These are phyloP conservation scores for Lasiodiplodia theobromae DNA, from an alignment of 2,329 filamentous ascomycete species.

Conservation along the genomic window DNA sequence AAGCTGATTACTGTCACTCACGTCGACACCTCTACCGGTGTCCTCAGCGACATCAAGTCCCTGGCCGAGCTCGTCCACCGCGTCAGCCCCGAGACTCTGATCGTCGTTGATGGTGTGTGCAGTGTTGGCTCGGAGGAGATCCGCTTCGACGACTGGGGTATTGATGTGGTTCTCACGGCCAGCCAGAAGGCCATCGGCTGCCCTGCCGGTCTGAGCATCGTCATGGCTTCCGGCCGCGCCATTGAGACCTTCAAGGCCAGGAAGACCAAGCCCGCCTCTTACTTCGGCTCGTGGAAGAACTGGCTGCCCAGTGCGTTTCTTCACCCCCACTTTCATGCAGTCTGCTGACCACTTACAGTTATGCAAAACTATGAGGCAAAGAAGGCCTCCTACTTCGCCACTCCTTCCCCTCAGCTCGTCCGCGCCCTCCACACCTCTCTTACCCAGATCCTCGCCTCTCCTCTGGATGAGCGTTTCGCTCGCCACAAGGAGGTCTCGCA, in stretches of 20 bases:
- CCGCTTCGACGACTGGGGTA: slow-evolving; percentile 90
- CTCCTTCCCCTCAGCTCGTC: slow-evolving; percentile 91
- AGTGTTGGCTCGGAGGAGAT: slow-evolving; percentile 97
- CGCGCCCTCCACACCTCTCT: slow-evolving; percentile 91
- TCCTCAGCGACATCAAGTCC: slow-evolving; percentile 87
- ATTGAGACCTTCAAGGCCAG: slow-evolving; percentile 81
- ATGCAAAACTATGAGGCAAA: slow-evolving; percentile 99
- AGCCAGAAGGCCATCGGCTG: slow-evolving; percentile 97
- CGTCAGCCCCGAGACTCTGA: slow-evolving; percentile 87
- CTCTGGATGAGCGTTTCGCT: slow-evolving; percentile 82
- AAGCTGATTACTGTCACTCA: slow-evolving; percentile 95
- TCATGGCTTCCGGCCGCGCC: slow-evolving; percentile 90
- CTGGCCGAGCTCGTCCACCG: slow-evolving; percentile 82
- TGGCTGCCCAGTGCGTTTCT: slow-evolving; percentile 79
- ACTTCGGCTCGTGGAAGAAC: slow-evolving; percentile 97
- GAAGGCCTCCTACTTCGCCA: slow-evolving; percentile 98
- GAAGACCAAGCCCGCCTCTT: slow-evolving; percentile 82
- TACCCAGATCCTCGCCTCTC: slow-evolving; percentile 81
- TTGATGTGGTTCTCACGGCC: slow-evolving; percentile 92
- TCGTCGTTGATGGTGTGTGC: slow-evolving; percentile 96
- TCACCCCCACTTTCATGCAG: background rate
- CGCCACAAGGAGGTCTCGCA: slow-evolving; percentile 80
- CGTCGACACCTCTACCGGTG: slow-evolving; percentile 96
- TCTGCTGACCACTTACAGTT: slow-evolving; percentile 60
- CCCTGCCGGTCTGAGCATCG: slow-evolving; percentile 90